Percentiles rank a stretch among this genome's conserved stretches.
Conservation (phyloP, 768 basidiomycete genomes). For the Lactarius hengduanensis region DNA sequence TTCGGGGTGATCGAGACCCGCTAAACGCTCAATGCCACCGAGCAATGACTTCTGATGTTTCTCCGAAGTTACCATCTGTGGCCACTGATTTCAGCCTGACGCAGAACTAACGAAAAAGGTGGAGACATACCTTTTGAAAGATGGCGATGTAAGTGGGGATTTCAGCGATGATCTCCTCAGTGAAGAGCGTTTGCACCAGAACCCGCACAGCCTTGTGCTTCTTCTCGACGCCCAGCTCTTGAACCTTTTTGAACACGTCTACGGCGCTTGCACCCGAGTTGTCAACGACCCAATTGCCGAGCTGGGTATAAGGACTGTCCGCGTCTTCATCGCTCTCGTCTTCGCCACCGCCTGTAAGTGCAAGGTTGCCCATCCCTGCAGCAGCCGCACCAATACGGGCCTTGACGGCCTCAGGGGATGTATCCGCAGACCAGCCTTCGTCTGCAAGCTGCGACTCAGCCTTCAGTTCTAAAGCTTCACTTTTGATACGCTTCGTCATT, state of each 20-base stretch:
- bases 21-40: conserved; percentile 87
- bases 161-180: conserved; percentile 63
- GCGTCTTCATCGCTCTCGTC: conserved; percentile 86
- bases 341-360: conserved; percentile 61
- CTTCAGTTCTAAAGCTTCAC: conserved; percentile 78
- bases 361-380: conserved; percentile 50
- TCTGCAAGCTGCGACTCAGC: conserved; percentile 56
- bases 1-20: conserved; percentile 73
- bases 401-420: conserved; percentile 84
- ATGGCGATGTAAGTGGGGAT: conserved; percentile 64
- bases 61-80: conserved; percentile 83
- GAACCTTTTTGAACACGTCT: conserved; percentile 82
- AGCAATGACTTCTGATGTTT: conserved; percentile 94
- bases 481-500: conserved; percentile 86
- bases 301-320: conserved; percentile 81
- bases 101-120: conserved; percentile 11
- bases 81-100: conserved; percentile 2
- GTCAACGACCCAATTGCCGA: conserved; percentile 85
- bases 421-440: conserved; percentile 92
- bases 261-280: conserved; percentile 57
- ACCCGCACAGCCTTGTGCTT: conserved; percentile 90
- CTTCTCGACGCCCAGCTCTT: conserved; percentile 89
- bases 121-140: conserved; percentile 65
- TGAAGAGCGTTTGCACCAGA: conserved; percentile 82
- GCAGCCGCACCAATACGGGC: conserved; percentile 75